Conservation (phyloP, 768 basidiomycete species). For the Mycena vitilis region DNA sequence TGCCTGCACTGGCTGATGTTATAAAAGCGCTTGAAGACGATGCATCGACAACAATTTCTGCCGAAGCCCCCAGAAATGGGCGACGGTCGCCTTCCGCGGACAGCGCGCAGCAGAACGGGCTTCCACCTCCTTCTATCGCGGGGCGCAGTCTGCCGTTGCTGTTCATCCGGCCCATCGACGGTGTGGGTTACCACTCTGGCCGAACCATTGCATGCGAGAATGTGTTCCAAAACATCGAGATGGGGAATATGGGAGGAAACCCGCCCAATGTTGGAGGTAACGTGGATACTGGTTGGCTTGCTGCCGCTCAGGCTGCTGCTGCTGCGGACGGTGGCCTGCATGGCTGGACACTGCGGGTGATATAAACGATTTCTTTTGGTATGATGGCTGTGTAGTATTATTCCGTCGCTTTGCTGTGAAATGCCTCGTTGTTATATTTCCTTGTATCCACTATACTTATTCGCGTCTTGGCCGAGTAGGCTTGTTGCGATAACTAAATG, state of each 20-base stretch:
- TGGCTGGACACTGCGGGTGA: slow-evolving; percentile 84
- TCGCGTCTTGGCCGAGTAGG: background rate
- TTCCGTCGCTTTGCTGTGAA: slow-evolving; percentile 54
- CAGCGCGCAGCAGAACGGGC: slow-evolving; percentile 41
- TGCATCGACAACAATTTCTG: slow-evolving; percentile 57
- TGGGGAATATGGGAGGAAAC: slow-evolving; percentile 62
- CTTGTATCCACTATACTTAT: slow-evolving; percentile 34
- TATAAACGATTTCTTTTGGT: slow-evolving; percentile 56
- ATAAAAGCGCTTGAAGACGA: slow-evolving; percentile 85
- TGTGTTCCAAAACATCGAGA: slow-evolving; percentile 77
- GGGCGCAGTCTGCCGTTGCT: slow-evolving; percentile 81
- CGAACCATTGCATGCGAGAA: slow-evolving; percentile 87
- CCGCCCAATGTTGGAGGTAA: slow-evolving; percentile 59
- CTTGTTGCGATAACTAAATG: too few relatives aligned
- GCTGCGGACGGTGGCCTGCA: slow-evolving; percentile 74
- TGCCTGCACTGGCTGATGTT: slow-evolving; percentile 82
- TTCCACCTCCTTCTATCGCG: slow-evolving; percentile 63
- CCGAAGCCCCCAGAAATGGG: slow-evolving; percentile 49
- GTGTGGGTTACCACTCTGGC: slow-evolving; percentile 92
- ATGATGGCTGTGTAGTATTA: slow-evolving; percentile 45
- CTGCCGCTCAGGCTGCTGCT: slow-evolving; percentile 77
- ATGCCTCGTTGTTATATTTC: slow-evolving; percentile 39
- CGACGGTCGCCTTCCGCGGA: slow-evolving; percentile 46
- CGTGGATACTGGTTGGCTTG: slow-evolving; percentile 77
- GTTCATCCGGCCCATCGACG: slow-evolving; percentile 84